Conservation (phyloP, 225 moss, liverwort and hornwort genomes). For the Pseudoscleropodium purum region DNA sequence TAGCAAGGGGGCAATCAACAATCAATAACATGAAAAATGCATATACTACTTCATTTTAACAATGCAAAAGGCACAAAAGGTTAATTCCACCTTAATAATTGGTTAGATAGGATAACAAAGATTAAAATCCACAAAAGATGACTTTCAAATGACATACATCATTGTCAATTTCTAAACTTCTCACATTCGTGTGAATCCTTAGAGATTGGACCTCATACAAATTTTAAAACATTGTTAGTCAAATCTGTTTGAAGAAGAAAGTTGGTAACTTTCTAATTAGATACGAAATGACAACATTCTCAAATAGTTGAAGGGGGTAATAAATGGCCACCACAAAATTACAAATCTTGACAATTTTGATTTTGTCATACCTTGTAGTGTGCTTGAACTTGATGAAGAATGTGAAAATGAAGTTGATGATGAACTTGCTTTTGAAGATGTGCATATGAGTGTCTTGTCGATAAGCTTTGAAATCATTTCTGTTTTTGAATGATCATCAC, state of each 20-base stretch:
- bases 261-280: fast-evolving
- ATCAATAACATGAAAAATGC: too few species aligned
- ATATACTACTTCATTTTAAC: too few species aligned
- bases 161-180: not conserved
- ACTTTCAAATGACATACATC: too few species aligned
- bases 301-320: not conserved
- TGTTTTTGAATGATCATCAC: not conserved
- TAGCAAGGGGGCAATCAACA: too few species aligned
- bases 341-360: not conserved
- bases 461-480: not conserved
- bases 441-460: fast-evolving
- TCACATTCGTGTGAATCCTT: too few species aligned
- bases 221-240: not conserved
- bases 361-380: not conserved
- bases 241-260: not conserved
- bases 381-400: not conserved
- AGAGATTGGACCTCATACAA: not conserved
- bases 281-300: too few species aligned
- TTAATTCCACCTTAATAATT: too few species aligned
- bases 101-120: too few species aligned
- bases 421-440: not conserved
- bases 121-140: too few species aligned
- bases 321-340: not conserved
- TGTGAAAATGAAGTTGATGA: too few species aligned
- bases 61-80: too few species aligned